A percentile compares a stretch with the other conserved stretches of the same genome.
These are phyloP conservation scores for Butyriboletus loyo DNA, from an alignment of 768 basidiomycete species.

Conservation along the genomic window DNA sequence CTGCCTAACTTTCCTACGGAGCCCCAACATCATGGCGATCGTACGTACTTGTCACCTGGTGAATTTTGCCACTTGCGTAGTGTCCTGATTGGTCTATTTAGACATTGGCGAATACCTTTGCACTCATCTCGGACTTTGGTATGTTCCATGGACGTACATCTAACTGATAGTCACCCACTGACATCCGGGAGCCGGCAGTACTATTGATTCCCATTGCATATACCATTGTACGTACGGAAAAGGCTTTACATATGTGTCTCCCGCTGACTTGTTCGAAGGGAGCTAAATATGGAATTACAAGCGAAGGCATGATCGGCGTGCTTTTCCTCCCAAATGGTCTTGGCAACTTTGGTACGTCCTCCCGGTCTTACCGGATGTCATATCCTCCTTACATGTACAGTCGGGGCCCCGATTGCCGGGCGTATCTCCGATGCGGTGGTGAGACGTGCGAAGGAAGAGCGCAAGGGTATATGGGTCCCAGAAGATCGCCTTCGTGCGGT, in stretches of 20 bases:
- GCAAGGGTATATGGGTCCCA: conserved; percentile 60
- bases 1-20: conserved; percentile 49
- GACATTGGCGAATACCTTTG: conserved; percentile 40
- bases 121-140: conserved; percentile 29
- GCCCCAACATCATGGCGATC: conserved; percentile 54
- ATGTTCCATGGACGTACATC: conserved; percentile 24
- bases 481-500: conserved; percentile 65
- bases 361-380: not conserved
- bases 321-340: conserved; percentile 27
- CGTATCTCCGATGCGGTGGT: conserved; percentile 55
- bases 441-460: conserved; percentile 42
- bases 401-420: conserved; percentile 60
- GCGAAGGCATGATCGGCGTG: conserved; percentile 21
- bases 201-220: conserved; percentile 62
- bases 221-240: conserved; percentile 49
- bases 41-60: conserved; percentile 36
- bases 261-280: conserved; percentile 40
- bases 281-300: conserved; percentile 27
- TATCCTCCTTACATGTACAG: conserved; percentile 28
- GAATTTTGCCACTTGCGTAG: no score
- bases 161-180: not conserved
- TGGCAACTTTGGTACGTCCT: conserved; percentile 23
- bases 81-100: conserved; percentile 15
- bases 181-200: conserved; percentile 16
- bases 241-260: not conserved